Base-by-base conservation (phyloP, 202 grass and related monocot genomes). In the Carex arenaria region DNA sequence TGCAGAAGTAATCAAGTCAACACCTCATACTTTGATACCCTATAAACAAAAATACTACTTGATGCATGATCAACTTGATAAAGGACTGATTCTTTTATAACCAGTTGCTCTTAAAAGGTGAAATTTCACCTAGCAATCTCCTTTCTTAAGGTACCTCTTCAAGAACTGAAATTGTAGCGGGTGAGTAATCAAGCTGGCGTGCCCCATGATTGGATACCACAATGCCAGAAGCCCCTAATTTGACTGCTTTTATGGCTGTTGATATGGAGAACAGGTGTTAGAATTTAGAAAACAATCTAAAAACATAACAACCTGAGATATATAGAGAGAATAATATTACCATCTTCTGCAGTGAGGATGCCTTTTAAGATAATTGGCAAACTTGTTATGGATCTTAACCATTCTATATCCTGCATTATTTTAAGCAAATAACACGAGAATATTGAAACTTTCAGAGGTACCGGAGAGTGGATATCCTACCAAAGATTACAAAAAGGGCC, bases 131-230 rank as follows among this genome's bases (percentile, higher is more conserved):
- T 18, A 34, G 26, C 14, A n/a, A 49, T 76, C 13, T 76, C 26
- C 13, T 34, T 57, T 51, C 38, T 40, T 77, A 57, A 55, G 22
- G 49, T 93, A 92, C 92, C 89, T 93, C 91, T 84, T 93, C 89
- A 13, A 98, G 93, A n/a, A 52, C 86, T 11, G 86, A 75, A 72
- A 98, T 93, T 67, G 91, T 95, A 43, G 93, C 55, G 0, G 93
- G 95, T n/a, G 86, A 55, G 77, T 93, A 92, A 64, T 95, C 88
- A 14, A 93, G 89, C 80, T 98, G 95, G 70, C 95, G 71, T 10
- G 45, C 90, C 26, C 95, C 92, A 4, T 98, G 95, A 82, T 92
- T 93, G 66, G 95, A 98, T 80, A 98, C 95, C 15, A 98, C 86
- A 31, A 98, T 91, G 7, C 95, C 93, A 17, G 88, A 61, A 67